Evolutionary conservation across 768 basidiomycete species (phyloP).

Genomic region (Suillus weaverae): DNA sequence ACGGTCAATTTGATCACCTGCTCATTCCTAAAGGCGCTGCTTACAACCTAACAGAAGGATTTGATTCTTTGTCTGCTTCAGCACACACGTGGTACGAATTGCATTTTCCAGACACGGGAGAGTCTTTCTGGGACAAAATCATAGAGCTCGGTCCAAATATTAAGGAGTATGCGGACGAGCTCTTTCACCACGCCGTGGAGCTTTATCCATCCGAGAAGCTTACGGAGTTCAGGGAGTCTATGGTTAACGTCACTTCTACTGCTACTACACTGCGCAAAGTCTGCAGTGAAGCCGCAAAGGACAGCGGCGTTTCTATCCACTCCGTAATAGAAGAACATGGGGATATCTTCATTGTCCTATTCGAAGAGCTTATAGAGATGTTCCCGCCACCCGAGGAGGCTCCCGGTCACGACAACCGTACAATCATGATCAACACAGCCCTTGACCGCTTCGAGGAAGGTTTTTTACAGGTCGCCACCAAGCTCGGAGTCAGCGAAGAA

Average conservation of each 20-base stretch:
- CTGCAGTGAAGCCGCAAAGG: not conserved
- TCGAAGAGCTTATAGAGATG: constrained; percentile 23
- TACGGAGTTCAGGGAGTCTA: not conserved
- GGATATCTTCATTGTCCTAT: constrained; percentile 13
- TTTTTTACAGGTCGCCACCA: constrained; percentile 23
- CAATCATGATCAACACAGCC: constrained; percentile 16
- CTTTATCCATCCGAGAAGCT: not conserved
- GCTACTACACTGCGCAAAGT: not conserved
- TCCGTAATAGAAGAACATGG: constrained; percentile 23
- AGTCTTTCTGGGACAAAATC: not conserved
- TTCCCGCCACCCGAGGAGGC: constrained; percentile 34
- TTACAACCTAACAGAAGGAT: not conserved
- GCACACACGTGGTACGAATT: not conserved
- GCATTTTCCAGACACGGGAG: not conserved
- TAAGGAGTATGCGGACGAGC: not conserved
- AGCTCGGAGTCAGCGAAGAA: constrained; percentile 27
- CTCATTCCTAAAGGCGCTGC: too few species aligned
- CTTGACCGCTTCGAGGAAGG: constrained; percentile 28
- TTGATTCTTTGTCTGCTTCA: not conserved
- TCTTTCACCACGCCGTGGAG: not conserved
- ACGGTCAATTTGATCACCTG: constrained; percentile 1
- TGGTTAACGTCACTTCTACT: not conserved
- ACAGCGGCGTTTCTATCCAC: constrained; percentile 7
- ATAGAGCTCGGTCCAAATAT: not conserved
- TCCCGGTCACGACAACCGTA: constrained; percentile 29